Evolutionary conservation across 2,329 filamentous ascomycete species (phyloP).

Genomic region (Xylariomycetidae sp.): DNA sequence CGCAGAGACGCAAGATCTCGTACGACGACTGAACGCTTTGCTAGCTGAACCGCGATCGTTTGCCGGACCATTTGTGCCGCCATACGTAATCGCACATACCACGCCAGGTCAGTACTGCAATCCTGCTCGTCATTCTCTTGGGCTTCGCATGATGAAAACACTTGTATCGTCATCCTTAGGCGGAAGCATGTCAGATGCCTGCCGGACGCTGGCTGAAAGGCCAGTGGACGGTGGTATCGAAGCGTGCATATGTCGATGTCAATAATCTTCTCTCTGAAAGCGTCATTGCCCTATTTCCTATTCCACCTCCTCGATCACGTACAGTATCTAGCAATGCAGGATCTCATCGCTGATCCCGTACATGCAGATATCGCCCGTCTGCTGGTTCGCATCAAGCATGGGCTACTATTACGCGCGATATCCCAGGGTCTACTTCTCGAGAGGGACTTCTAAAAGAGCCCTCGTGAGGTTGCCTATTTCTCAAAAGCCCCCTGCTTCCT

Average conservation of each 20-base stretch:
- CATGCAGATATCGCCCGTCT: too few relatives aligned
- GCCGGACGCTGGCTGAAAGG: slow-evolving; percentile 24
- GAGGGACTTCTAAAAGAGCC: too few relatives aligned
- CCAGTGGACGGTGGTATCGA: slow-evolving; percentile 19
- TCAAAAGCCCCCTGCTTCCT: too few relatives aligned
- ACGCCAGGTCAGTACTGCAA: slow-evolving; percentile 18
- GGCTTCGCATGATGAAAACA: slow-evolving; percentile 70
- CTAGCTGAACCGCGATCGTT: too few relatives aligned
- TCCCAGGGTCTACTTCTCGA: too few relatives aligned
- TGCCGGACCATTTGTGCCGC: neutral
- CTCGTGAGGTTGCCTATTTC: too few relatives aligned
- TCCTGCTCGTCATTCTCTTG: slow-evolving; percentile 1
- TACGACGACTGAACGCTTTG: slow-evolving; percentile 37
- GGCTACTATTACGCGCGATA: too few relatives aligned
- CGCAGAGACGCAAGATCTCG: slow-evolving; percentile 39
- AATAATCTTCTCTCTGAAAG: slow-evolving; percentile 53
- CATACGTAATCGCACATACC: neutral
- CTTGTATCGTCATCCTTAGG: slow-evolving; percentile 96
- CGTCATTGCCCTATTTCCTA: too few relatives aligned
- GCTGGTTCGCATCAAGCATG: too few relatives aligned
- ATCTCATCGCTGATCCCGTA: too few relatives aligned
- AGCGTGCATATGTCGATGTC: slow-evolving; percentile 33
- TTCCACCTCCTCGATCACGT: neutral
- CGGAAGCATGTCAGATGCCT: slow-evolving; percentile 50
- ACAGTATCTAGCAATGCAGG: slow-evolving; percentile 1